Percentiles rank a stretch among this genome's conserved stretches.
Conservation (phyloP, 2,329 filamentous ascomycete species). For the Colletotrichum chlorophyti region DNA sequence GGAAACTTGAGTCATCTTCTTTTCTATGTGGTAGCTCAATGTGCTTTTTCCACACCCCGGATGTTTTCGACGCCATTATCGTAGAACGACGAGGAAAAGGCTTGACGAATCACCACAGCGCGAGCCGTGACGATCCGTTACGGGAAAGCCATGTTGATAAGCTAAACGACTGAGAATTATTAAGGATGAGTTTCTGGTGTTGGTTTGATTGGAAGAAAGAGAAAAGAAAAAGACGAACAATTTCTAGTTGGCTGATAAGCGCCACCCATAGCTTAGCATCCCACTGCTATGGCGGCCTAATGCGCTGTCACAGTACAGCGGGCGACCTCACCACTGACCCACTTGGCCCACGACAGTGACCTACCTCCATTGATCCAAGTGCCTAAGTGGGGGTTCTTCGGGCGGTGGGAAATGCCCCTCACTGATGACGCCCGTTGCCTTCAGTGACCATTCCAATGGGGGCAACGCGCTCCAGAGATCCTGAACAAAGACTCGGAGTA, state of each 20-base stretch:
- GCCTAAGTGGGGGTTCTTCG: constrained; percentile 19
- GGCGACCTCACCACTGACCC: too few relatives aligned
- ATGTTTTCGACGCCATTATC: constrained; percentile 60
- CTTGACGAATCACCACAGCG: constrained; percentile 53
- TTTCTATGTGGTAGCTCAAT: constrained; percentile 46
- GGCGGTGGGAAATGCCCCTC: constrained; percentile 19
- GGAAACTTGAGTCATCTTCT: constrained; percentile 55
- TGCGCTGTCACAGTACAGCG: constrained; percentile 26
- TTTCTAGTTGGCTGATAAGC: constrained; percentile 1
- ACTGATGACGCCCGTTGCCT: constrained; percentile 22
- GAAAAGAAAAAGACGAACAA: constrained; percentile 26
- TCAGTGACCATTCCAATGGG: neutral
- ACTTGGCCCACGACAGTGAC: too few relatives aligned
- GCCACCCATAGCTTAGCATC: constrained; percentile 13
- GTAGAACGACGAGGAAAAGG: constrained; percentile 22
- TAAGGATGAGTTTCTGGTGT: neutral
- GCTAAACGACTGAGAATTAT: constrained; percentile 11
- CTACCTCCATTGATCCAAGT: too few relatives aligned
- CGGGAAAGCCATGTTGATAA: constrained; percentile 50
- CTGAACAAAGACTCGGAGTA: neutral
- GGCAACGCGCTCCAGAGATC: neutral
- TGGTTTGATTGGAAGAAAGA: constrained; percentile 8
- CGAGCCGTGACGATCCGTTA: constrained; percentile 58
- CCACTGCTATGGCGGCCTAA: constrained; percentile 9
- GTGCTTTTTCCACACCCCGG: constrained; percentile 56